Evolutionary conservation across 139 green algal species (phyloP).

Genomic region (Chlorella sp.): DNA sequence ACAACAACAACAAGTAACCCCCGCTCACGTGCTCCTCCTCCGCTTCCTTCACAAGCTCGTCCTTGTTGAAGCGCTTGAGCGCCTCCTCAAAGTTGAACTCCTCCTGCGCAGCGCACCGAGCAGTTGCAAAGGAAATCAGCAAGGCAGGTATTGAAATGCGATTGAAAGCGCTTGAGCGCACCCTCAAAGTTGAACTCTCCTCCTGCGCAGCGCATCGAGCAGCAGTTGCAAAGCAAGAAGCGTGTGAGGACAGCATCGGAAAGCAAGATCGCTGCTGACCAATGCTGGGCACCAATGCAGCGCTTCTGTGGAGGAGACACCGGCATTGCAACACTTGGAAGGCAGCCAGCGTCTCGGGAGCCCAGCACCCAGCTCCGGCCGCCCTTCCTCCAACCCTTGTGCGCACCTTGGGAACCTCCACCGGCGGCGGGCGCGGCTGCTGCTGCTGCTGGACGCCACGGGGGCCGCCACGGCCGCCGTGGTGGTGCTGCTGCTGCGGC

Average conservation of each 20-base stretch:
- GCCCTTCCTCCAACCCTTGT: background rate
- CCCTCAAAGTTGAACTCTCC: background rate
- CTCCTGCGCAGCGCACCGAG: slow-evolving; percentile 55
- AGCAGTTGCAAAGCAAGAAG: too few species aligned
- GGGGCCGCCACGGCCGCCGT: slow-evolving; percentile 9
- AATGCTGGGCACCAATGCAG: background rate
- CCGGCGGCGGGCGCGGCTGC: slow-evolving; percentile 4
- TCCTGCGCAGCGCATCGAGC: too few species aligned
- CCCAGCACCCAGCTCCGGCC: background rate
- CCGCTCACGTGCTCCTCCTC: slow-evolving; percentile 22
- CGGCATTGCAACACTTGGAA: background rate
- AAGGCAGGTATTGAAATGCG: background rate
- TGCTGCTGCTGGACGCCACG: slow-evolving; percentile 24
- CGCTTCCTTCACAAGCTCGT: slow-evolving; percentile 60
- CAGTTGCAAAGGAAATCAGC: background rate
- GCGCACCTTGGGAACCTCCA: slow-evolving; percentile 23
- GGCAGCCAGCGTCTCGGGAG: too few species aligned
- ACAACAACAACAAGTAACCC: background rate
- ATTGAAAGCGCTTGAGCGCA: background rate
- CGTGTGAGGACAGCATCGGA: too few species aligned
- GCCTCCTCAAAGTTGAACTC: slow-evolving; percentile 92
- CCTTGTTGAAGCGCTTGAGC: slow-evolving; percentile 90
- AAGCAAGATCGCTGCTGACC: too few species aligned
- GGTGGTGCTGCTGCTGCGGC: too few species aligned
- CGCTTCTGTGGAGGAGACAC: background rate